Percentiles rank a stretch among this genome's conserved stretches.
These are phyloP conservation scores for Cercospora sesami DNA, from an alignment of 2,329 filamentous ascomycete species.

Conservation along the genomic window DNA sequence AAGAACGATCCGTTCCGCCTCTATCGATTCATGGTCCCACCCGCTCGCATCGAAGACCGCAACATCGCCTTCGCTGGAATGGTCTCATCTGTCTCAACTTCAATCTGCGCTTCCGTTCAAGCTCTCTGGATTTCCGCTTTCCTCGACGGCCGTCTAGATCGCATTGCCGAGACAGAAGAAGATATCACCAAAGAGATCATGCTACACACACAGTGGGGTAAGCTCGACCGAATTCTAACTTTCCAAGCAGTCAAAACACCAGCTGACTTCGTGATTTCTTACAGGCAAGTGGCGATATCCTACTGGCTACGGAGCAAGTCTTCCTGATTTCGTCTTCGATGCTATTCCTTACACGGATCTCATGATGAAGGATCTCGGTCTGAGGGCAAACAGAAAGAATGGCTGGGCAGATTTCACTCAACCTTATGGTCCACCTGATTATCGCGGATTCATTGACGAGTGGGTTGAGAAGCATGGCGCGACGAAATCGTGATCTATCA, in stretches of 20 bases:
- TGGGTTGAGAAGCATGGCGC: conserved; percentile 42
- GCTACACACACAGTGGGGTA: conserved; percentile 66
- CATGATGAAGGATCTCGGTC: conserved; percentile 64
- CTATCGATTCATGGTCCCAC: conserved; percentile 48
- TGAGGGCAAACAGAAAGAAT: conserved; percentile 57
- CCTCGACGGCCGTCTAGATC: conserved; percentile 55
- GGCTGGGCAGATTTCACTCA: conserved; percentile 55
- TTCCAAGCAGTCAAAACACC: no score
- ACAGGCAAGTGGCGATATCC: conserved; percentile 63
- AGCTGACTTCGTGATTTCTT: neutral
- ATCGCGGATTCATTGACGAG: conserved; percentile 55
- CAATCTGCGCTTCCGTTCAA: conserved; percentile 44
- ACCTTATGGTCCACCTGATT: conserved; percentile 62
- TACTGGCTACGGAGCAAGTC: conserved; percentile 61
- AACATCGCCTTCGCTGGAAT: conserved; percentile 47
- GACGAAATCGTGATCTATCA: conserved; percentile 11
- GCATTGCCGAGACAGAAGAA: conserved; percentile 35
- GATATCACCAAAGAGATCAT: conserved; percentile 51
- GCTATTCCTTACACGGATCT: conserved; percentile 71
- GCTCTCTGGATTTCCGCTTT: conserved; percentile 59
- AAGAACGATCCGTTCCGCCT: conserved; percentile 39
- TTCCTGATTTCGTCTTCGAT: conserved; percentile 75
- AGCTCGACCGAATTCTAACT: neutral
- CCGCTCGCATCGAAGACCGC: conserved; percentile 35
- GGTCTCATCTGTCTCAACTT: conserved; percentile 41